Base-by-base conservation (phyloP, 2,329 filamentous ascomycete species). In the Drechmeria coniospora region DNA sequence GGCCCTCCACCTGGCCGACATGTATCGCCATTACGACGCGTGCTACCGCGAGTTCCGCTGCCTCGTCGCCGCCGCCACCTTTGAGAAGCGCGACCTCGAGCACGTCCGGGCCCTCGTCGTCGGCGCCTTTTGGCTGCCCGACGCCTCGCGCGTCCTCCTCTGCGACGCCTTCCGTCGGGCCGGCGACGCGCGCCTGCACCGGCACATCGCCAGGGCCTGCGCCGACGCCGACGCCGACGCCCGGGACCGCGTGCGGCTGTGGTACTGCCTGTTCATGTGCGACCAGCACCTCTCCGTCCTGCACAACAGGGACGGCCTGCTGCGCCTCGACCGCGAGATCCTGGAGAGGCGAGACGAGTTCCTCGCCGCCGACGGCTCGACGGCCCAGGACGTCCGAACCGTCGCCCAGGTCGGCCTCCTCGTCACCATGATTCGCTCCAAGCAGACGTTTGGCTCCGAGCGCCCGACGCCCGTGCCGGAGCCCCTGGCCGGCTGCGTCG, bases 81-180 rank as follows among this genome's bases (percentile, higher is more conserved):
- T 41, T 18, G 43, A 53, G 20, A 51, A 45, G 21, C 40, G 54
- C 6, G 51, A 55, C 23, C 44, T 53, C 14, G 31, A 33, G n/a
- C 25, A 33, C 15, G 45, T 56, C 11, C 49, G 53, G 4, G 54
- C 49, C 6, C 33, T 55, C 13, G 46, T 48, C 26, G 45, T 57
- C 17, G 52, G 49, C 9, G 49, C 53, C 3, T 55, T 56, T 36
- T 56, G 53, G 30, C 42, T 56, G 1, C 48, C 51, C 8, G 51
- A 53, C 29, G 36, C 54, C 9, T 54, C 49, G 36, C 55, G 51
- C 47, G 49, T 54, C 23, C 42, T 56, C 2, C 49, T 51, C 9
- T 51, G 52, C 7, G 39, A 50, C 3, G 51, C 51, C 5, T 51
- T 56, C 2, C 42, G 53, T 3, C 50, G 51, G 18, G 51, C 50